These are phyloP conservation scores for Gymnopus androsaceus DNA, from an alignment of 1,284 basidiomycete genomes.

Conservation along the genomic window DNA sequence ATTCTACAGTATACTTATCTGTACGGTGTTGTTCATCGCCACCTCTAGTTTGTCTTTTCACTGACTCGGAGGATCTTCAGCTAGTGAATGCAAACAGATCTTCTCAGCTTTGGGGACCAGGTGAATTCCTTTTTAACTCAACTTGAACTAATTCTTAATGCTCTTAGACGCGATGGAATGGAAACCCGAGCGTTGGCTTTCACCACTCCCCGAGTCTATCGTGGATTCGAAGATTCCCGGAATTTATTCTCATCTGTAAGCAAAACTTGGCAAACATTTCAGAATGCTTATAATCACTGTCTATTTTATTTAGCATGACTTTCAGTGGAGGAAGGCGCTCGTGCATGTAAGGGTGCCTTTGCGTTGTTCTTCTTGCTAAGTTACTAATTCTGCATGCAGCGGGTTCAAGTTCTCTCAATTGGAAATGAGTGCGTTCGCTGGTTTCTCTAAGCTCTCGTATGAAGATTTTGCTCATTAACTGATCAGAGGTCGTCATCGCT, in stretches of 20 bases:
- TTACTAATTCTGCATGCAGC: too few relatives aligned
- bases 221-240: constrained; percentile 17
- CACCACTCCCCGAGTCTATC: constrained; percentile 17
- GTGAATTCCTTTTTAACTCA: not conserved
- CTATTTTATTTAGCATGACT: constrained; percentile 12
- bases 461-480: too few relatives aligned
- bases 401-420: too few relatives aligned
- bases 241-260: constrained; percentile 14
- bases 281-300: not conserved
- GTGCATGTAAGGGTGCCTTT: constrained; percentile 12
- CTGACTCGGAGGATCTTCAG: not conserved
- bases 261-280: not conserved
- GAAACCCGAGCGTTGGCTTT: constrained; percentile 25
- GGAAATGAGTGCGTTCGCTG: too few relatives aligned
- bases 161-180: constrained; percentile 19
- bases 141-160: not conserved
- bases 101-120: constrained; percentile 20
- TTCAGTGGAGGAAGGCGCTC: constrained; percentile 12
- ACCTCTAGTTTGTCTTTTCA: not conserved
- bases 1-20: constrained; percentile 10
- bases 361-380: not conserved
- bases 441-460: too few relatives aligned
- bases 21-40: not conserved
- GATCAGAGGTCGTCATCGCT: constrained; percentile 15
- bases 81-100: constrained; percentile 20